phyloP scores from a whole-genome alignment of 768 basidiomycete genomes.

The Tricholoma flavovirens region DNA sequence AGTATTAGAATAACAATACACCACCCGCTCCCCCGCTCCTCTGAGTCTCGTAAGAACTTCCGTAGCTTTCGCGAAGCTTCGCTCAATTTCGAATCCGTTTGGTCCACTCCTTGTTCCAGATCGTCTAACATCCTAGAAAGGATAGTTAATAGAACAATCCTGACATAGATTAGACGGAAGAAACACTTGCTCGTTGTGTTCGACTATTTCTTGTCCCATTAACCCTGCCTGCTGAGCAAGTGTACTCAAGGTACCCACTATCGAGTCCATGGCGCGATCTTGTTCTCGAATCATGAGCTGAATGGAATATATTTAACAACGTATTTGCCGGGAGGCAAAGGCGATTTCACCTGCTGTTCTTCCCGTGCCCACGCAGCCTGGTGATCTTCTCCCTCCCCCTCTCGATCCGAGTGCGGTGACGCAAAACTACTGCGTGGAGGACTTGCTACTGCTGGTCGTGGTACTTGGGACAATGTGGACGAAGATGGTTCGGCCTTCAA shows the following conservation, averaged over 20 bases:
- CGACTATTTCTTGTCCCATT: conserved; percentile 89
- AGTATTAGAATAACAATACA: conserved; percentile 83
- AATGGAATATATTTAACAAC: neutral
- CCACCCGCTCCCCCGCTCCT: conserved; percentile 89
- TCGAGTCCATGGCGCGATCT: conserved; percentile 83
- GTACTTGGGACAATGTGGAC: conserved; percentile 14
- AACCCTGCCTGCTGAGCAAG: conserved; percentile 87
- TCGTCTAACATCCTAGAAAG: conserved; percentile 69
- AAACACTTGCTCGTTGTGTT: conserved; percentile 76
- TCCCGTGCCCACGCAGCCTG: conserved; percentile 78
- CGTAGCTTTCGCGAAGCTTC: conserved; percentile 65
- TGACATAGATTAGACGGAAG: neutral
- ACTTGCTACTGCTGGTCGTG: conserved; percentile 16
- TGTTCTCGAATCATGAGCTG: conserved; percentile 86
- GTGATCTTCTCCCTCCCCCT: conserved; percentile 46
- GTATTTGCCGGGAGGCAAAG: neutral
- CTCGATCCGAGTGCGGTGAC: conserved; percentile 30
- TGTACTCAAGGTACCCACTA: conserved; percentile 80
- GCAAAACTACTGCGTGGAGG: conserved; percentile 23
- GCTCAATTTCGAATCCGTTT: conserved; percentile 57
- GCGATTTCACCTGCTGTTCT: conserved; percentile 64
- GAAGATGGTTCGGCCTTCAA: conserved; percentile 62
- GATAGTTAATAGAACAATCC: neutral
- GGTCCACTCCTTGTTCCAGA: conserved; percentile 67
- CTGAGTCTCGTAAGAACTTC: conserved; percentile 80